phyloP scores from a whole-genome alignment of 495 filamentous ascomycete genomes.

The Penicillium salamii region DNA sequence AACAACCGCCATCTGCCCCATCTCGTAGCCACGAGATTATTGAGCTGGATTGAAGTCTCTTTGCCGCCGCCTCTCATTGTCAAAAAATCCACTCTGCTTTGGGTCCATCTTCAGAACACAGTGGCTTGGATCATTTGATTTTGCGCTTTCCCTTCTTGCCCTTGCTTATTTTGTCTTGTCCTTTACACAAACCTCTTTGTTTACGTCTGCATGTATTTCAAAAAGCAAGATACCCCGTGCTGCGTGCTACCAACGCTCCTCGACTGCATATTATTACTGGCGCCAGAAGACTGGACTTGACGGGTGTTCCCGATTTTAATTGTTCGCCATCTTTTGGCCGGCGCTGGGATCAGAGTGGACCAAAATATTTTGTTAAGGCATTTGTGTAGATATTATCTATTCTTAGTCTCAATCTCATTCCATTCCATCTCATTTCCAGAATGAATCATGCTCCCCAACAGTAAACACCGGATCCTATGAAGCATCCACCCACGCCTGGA shows the following conservation, averaged over 20 bases:
- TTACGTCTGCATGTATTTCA: conserved; percentile 5
- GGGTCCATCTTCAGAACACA: not conserved
- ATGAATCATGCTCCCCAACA: too few species aligned
- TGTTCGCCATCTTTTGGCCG: too few species aligned
- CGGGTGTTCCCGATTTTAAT: not conserved
- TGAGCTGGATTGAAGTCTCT: not conserved
- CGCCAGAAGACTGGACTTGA: not conserved
- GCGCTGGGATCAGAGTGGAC: too few species aligned
- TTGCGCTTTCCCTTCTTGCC: not conserved
- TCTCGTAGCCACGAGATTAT: not conserved
- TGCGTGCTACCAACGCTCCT: not conserved
- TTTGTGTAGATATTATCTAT: too few species aligned
- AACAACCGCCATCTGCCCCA: not conserved
- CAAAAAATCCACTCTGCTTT: not conserved
- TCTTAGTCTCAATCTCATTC: too few species aligned
- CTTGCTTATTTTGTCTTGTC: not conserved
- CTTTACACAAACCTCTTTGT: not conserved
- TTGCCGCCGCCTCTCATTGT: not conserved
- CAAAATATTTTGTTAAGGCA: too few species aligned
- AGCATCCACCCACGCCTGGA: too few species aligned
- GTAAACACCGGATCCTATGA: too few species aligned
- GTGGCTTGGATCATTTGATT: conserved; percentile 12
- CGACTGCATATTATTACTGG: not conserved
- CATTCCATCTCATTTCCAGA: too few species aligned
- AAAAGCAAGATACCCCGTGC: conserved; percentile 15